These are phyloP conservation scores for Nigrograna mackinnonii DNA, from an alignment of 2,329 filamentous ascomycete genomes.

Conservation along the genomic window DNA sequence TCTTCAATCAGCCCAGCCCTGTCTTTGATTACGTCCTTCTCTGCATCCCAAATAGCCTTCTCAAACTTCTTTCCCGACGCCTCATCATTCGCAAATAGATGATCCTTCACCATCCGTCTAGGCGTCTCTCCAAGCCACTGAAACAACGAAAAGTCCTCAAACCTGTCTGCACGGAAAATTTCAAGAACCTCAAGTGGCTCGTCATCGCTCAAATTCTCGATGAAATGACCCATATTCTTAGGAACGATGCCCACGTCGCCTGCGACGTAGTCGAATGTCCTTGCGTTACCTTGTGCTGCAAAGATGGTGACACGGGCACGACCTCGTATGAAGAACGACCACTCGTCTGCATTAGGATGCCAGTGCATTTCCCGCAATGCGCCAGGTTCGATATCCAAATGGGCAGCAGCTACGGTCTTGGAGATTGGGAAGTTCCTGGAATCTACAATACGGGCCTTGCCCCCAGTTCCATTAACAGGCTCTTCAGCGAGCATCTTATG, in stretches of 20 bases:
- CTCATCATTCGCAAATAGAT: constrained; percentile 65
- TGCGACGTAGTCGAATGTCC: constrained; percentile 75
- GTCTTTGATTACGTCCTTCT: constrained; percentile 54
- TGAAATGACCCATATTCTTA: constrained; percentile 76
- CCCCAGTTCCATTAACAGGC: constrained; percentile 68
- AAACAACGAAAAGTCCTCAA: constrained; percentile 73
- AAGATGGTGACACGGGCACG: constrained; percentile 76
- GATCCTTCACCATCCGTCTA: constrained; percentile 66
- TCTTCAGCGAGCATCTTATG: constrained; percentile 73
- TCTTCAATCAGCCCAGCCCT: constrained; percentile 27
- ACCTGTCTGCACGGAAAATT: constrained; percentile 72
- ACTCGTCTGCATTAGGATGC: constrained; percentile 80
- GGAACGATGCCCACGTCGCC: constrained; percentile 81
- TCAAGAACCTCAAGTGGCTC: constrained; percentile 77
- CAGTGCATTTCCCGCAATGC: constrained; percentile 81
- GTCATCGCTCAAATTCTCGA: constrained; percentile 76
- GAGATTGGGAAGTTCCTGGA: constrained; percentile 77
- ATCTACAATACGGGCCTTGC: constrained; percentile 74
- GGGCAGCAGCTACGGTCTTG: constrained; percentile 72
- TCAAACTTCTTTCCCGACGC: constrained; percentile 66
- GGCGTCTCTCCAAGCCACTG: constrained; percentile 78
- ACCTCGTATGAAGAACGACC: constrained; percentile 77
- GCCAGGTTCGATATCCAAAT: constrained; percentile 71
- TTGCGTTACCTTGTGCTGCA: constrained; percentile 67
- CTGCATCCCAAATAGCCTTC: constrained; percentile 62